Base-by-base conservation (phyloP, 139 green algal genomes). In the Chlorella sp. region DNA sequence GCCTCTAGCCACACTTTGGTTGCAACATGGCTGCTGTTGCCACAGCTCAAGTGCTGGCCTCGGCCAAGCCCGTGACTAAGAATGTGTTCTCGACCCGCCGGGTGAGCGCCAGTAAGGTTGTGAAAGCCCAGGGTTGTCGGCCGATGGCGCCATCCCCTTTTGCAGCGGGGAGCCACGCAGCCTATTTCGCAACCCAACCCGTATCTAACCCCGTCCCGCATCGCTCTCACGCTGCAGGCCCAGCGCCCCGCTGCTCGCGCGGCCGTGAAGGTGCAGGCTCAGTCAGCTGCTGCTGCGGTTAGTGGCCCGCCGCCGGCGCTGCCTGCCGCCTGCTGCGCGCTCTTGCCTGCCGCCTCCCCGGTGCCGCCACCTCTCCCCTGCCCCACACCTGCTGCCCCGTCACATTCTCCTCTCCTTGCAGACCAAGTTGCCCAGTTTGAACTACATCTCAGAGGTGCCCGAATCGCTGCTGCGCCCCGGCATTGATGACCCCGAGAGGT, bases 401-500 rank as follows among this genome's bases (percentile, higher is more conserved):
- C 79, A 15, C 77, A 15, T n/a, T n/a, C 37, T n/a, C 4, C 7
- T 16, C 9, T 57, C 48, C n/a, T n/a, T 64, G 0, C 39, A 3
- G 39, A 28, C 42, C 81, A 71, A n/a, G 34, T 3, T 42, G 81
- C 53, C 57, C 48, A 40, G 22, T 15, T 53, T 57, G 81, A 75
- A 90, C 75, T 91, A 91, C 61, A 61, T 96, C 60, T 48, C 88
- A 1, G 37, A 85, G 24, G 87, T 88, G 30, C 94, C 94, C 15
- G 81, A 75, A 2, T 90, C 89, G 1, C 93, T 97, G 79, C 88
- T 95, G 61, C 91, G 95, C 81, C 86, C 90, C 30, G 95, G 91
- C 82, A 90, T 97, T 32, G 95, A 97, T 91, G 93, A 86, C 48
- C 88, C 89, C 73, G 87, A 94, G 86, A 95, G 89, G 94, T 85